Evolutionary conservation across 1,284 basidiomycete species (phyloP).

Genomic region (Apiotrichum montevideense): DNA sequence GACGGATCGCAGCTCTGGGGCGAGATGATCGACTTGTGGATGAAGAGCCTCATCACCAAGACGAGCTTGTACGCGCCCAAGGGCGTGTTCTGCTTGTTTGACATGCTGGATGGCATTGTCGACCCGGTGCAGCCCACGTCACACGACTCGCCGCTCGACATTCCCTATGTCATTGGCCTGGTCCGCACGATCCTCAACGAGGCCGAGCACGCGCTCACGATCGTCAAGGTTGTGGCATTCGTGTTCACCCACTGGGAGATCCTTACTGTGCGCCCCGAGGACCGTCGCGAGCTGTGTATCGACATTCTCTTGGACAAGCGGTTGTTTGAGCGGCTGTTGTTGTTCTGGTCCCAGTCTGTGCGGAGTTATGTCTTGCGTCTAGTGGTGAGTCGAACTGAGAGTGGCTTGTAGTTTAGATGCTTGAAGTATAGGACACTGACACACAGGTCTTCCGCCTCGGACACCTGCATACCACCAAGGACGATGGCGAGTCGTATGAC

Average conservation of each 20-base stretch:
- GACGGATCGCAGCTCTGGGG: constrained; percentile 47
- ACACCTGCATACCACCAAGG: constrained; percentile 46
- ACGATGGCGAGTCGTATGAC: constrained; percentile 35
- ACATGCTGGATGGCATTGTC: constrained; percentile 45
- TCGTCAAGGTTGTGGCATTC: constrained; percentile 51
- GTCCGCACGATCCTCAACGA: constrained; percentile 48
- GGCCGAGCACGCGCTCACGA: constrained; percentile 51
- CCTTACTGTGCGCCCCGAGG: constrained; percentile 45
- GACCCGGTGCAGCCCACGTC: constrained; percentile 32
- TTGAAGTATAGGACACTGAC: neutral
- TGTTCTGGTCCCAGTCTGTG: constrained; percentile 52
- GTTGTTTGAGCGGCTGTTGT: constrained; percentile 48
- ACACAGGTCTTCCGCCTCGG: constrained; percentile 49
- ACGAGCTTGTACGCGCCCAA: constrained; percentile 52
- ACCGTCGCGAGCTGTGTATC: constrained; percentile 48
- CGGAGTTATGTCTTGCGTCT: constrained; percentile 49
- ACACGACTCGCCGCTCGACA: constrained; percentile 43
- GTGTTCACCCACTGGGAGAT: constrained; percentile 52
- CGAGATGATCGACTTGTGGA: constrained; percentile 49
- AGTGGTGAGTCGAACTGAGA: constrained; percentile 26
- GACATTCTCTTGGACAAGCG: constrained; percentile 47
- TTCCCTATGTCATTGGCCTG: constrained; percentile 48
- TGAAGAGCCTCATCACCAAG: constrained; percentile 47
- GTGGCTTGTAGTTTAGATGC: too few relatives aligned
- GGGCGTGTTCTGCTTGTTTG: constrained; percentile 50